Conservation (phyloP, 2,329 filamentous ascomycete species). For the Alternaria solani region DNA sequence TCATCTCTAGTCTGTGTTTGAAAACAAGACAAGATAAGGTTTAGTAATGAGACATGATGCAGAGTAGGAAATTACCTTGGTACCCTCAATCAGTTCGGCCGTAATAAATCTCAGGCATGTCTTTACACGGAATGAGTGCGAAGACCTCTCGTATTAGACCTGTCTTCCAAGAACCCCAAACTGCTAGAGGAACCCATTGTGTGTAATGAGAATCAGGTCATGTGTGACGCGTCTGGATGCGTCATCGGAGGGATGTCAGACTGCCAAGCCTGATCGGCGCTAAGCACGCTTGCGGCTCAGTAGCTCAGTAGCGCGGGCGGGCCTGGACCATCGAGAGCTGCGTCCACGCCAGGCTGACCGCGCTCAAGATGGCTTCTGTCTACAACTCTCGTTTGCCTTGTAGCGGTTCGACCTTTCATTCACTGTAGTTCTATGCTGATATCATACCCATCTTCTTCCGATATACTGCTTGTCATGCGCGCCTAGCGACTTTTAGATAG, state of each 20-base stretch:
- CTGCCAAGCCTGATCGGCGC: neutral
- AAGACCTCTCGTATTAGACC: neutral
- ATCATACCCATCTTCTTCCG: neutral
- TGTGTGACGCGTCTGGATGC: neutral
- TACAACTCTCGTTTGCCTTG: neutral
- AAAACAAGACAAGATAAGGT: too few relatives aligned
- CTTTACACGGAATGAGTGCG: neutral
- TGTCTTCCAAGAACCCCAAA: accelerated
- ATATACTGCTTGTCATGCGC: neutral
- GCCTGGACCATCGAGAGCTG: neutral
- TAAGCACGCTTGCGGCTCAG: neutral
- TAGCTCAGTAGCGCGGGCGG: neutral
- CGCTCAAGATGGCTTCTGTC: neutral
- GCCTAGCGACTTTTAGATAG: neutral
- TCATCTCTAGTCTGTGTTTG: too few relatives aligned
- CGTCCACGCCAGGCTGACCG: neutral
- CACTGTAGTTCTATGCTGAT: neutral
- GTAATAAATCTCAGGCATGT: neutral
- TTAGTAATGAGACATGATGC: neutral
- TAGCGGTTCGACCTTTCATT: neutral
- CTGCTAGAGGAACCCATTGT: neutral
- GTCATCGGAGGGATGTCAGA: neutral
- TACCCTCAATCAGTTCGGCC: neutral
- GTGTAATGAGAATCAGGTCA: neutral
- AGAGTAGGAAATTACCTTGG: neutral